Conservation (phyloP, 139 green algal species). For the Zygnema cylindricum region DNA sequence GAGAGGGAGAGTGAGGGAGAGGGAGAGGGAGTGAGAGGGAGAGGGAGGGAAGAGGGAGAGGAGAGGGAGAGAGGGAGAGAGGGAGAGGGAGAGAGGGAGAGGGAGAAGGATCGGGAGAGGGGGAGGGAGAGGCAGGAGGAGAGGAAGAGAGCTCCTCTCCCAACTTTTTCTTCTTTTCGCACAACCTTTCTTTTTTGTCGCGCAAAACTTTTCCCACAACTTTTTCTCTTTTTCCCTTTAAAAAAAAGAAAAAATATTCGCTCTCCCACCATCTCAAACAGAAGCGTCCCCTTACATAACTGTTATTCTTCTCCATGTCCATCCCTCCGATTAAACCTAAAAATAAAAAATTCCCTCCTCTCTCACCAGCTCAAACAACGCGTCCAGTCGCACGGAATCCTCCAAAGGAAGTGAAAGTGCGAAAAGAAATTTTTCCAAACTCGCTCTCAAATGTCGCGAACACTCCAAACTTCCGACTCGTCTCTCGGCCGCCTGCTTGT, state of each 20-base stretch:
- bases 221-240: too few relatives aligned
- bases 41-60: constrained; percentile 1
- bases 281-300: too few relatives aligned
- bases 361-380: constrained; percentile 15
- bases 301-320: too few relatives aligned
- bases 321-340: too few relatives aligned
- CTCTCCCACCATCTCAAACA: too few relatives aligned
- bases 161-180: too few relatives aligned
- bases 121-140: too few relatives aligned
- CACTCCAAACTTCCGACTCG: not conserved
- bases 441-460: not conserved
- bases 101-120: not conserved
- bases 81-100: not conserved
- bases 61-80: constrained; percentile 19
- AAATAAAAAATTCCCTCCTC: not conserved
- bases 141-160: too few relatives aligned
- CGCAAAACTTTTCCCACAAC: too few relatives aligned
- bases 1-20: constrained; percentile 40
- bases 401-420: not conserved
- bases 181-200: too few relatives aligned
- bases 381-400: not conserved
- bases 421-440: not conserved
- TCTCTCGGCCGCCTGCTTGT: constrained; percentile 16
- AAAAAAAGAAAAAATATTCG: too few relatives aligned
- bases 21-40: constrained; percentile 1